Evolutionary conservation across 345 rosid species (phyloP), one percentile per base, ranked within the genome.

Genomic region (Linum usitatissimum): DNA sequence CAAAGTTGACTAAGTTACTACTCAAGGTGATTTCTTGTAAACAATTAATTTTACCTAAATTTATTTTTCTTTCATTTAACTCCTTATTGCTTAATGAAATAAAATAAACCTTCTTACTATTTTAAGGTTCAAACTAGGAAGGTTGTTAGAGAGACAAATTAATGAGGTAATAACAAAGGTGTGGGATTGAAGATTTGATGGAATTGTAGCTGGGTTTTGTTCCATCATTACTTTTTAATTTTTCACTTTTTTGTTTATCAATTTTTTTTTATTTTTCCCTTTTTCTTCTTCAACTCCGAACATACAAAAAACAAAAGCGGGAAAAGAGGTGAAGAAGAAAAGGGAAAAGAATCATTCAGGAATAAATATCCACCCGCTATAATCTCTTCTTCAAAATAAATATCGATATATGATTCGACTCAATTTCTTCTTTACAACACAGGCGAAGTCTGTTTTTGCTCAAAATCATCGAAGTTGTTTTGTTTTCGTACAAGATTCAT

Each of bases 291-390:
- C 21, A 14, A 45, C 31, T 40, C 55, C 62, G 56, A 15, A 57
- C 66, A 55, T 10, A 55, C 0, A 45, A 9, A 10, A 13, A 45
- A 13, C 38, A 54, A 49, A 34, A 15, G 12, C 6, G 61, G 57
- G 13, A 53, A 28, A 34, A 30, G 42, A 38, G 5, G 57, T 14
- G 38, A 63, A 30, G 53, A n/a, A 20, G 20, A 28, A 10, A 30
- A 1, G 5, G 14, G 13, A n/a, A 31, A 18, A 56, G 28, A 55
- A 18, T 13, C 23, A 19, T 36, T 67, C 51, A 4, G 10, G 14
- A 10, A 15, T 23, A 18, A 64, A 58, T 61, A 60, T 67, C 64
- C 64, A 53, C 64, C 28, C 1, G 28, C 28, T 23, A 23, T 23
- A 23, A 23, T 23, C 28, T 23, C 28, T 23, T 23, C 28, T 23